Conservation (phyloP, 305 asterid species). For the Petunia hybrid region DNA sequence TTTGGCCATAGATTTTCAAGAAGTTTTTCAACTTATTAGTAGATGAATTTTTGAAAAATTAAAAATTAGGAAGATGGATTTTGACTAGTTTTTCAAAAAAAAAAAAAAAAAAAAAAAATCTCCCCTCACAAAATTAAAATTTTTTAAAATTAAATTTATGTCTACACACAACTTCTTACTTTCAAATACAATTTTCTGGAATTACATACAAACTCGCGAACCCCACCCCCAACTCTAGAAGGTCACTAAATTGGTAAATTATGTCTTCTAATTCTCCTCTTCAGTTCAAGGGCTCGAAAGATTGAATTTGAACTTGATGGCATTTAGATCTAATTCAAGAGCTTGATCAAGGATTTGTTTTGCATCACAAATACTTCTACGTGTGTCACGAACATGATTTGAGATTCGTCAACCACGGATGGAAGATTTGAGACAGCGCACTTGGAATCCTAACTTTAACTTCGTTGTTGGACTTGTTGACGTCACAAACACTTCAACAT, state of each 20-base stretch:
- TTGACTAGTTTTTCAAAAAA: too few species aligned
- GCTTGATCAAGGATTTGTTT: neutral
- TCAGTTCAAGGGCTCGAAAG: neutral
- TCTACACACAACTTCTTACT: too few species aligned
- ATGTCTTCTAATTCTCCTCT: neutral
- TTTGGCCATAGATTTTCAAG: too few species aligned
- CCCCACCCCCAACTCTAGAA: neutral
- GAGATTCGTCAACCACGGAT: neutral
- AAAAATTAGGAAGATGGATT: too few species aligned
- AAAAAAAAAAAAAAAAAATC: too few species aligned
- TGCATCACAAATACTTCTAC: neutral
- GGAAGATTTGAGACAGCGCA: neutral
- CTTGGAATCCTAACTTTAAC: neutral
- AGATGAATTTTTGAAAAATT: too few species aligned
- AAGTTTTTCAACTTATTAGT: too few species aligned
- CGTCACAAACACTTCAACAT: neutral
- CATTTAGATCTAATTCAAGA: neutral
- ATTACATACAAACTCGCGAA: too few species aligned
- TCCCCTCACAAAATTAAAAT: too few species aligned
- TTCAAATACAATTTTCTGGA: too few species aligned
- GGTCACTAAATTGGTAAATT: neutral
- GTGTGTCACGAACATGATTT: neutral
- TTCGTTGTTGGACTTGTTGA: neutral
- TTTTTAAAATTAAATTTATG: too few species aligned
- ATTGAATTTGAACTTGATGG: neutral